These are phyloP conservation scores for Penicillium herquei DNA, from an alignment of 495 filamentous ascomycete genomes.

Conservation along the genomic window DNA sequence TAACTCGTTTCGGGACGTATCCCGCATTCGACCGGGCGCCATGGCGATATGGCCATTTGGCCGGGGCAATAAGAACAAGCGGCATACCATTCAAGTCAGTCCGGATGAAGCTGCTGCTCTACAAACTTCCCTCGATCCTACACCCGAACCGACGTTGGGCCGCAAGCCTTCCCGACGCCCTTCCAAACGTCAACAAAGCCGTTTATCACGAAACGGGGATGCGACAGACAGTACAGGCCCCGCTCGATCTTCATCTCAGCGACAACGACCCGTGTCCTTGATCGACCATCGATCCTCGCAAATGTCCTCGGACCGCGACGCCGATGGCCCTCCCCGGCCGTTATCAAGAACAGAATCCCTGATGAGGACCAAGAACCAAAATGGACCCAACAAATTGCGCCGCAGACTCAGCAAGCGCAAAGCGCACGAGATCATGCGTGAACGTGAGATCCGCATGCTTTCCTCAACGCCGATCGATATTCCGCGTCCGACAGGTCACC, in stretches of 20 bases:
- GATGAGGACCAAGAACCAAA: constrained; percentile 57
- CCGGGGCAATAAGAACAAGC: constrained; percentile 53
- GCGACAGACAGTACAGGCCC: constrained; percentile 25
- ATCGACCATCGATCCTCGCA: constrained; percentile 17
- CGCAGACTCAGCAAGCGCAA: constrained; percentile 78
- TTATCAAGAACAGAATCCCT: constrained; percentile 59
- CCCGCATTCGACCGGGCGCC: constrained; percentile 23
- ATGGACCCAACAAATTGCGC: constrained; percentile 52
- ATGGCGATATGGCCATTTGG: constrained; percentile 82
- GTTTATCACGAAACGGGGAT: constrained; percentile 31
- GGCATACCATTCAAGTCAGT: constrained; percentile 46
- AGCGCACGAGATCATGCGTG: constrained; percentile 67
- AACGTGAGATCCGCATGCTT: constrained; percentile 86
- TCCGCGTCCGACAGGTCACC: constrained; percentile 56
- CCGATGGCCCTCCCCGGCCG: constrained; percentile 23
- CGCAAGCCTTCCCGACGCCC: constrained; percentile 43
- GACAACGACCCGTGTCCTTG: constrained; percentile 23
- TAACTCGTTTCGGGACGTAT: constrained; percentile 48
- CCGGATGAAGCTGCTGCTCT: constrained; percentile 30
- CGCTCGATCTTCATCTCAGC: constrained; percentile 32
- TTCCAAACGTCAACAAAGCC: constrained; percentile 39
- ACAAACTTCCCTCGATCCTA: constrained; percentile 23
- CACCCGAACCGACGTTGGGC: constrained; percentile 28
- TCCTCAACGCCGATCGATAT: constrained; percentile 61
- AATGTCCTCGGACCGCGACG: constrained; percentile 9